A percentile compares a stretch with the other conserved stretches of the same genome.
Conservation (phyloP, 73 alveolate species). For the Blepharisma stoltei region DNA sequence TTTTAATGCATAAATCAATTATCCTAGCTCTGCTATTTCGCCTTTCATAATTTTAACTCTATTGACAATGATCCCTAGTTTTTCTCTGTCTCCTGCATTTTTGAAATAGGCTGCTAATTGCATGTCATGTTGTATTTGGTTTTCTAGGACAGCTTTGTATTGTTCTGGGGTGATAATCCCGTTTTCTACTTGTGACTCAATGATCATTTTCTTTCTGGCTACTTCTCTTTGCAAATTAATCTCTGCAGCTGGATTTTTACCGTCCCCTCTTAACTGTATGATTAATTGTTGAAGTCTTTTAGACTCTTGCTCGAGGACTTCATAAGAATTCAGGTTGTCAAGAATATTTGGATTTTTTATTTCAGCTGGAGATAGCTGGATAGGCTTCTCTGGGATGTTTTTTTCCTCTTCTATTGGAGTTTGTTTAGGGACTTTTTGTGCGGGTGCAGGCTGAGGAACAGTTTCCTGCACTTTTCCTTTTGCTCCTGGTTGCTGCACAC, state of each 20-base stretch:
- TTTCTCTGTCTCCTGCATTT: background rate
- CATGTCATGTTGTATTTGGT: slow-evolving; percentile 21
- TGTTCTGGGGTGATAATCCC: slow-evolving; percentile 27
- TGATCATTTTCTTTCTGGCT: background rate
- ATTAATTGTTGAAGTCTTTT: background rate
- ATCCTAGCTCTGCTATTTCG: slow-evolving; percentile 10
- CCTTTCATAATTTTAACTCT: slow-evolving; percentile 21
- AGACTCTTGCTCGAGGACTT: slow-evolving; percentile 1
- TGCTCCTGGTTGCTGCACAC: too few relatives aligned
- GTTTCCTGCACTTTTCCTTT: background rate
- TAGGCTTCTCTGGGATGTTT: background rate
- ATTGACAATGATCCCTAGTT: background rate
- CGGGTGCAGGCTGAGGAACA: background rate
- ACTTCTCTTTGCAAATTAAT: slow-evolving; percentile 25
- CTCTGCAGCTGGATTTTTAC: background rate
- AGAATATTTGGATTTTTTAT: background rate
- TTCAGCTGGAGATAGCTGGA: background rate
- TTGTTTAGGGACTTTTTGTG: background rate
- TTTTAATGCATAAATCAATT: too few relatives aligned
- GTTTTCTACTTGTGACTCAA: slow-evolving; percentile 21
- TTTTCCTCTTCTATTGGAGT: background rate
- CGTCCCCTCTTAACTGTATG: background rate
- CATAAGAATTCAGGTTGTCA: background rate
- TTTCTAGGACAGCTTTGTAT: slow-evolving; percentile 13
- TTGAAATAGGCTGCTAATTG: slow-evolving; percentile 9